Base-by-base conservation (phyloP, 75 land plant genomes). In the Pinus albicaulis region DNA sequence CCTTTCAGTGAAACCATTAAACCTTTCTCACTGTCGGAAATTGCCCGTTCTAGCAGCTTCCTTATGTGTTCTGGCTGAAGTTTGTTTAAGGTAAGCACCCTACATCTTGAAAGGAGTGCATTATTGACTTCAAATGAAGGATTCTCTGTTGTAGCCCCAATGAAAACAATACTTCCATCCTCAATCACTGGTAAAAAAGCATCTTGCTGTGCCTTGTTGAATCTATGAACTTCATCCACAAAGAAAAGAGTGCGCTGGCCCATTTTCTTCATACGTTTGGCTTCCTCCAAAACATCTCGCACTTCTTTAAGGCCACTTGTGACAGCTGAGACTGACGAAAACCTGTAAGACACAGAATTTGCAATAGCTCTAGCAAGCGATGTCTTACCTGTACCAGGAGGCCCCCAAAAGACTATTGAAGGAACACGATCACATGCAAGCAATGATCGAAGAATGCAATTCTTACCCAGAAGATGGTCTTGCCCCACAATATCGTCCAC, bases 71-170 rank as follows among this genome's bases (percentile, higher is more conserved):
- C 72, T 1, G 97, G 87, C 48, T 78, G 78, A 31, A 96, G 77
- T 28, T 91, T 88, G 69, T 86, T 82, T 25, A 96, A 85, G 0
- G 83, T 79, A 16, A 96, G 85, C 36, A 96, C 97, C 23, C 90
- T 78, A 82, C 92, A 91, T 31, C 99, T 80, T 26, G 99, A 96
- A 62, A 96, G 84, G 55, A 93, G 81, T 1, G 99, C 98, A 48
- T 92, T 92, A 68, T 90, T 86, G 81, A 96, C 74, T 78, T 96
- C 94, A 74, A 96, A 96, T 3, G 97, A 93, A 3, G 99, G 99
- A 60, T 96, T 96, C 80, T 96, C 99, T 2, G 97, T 96, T 25
- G 99, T 96, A 31, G 99, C 99, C 13, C 95, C 96, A 24, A 96
- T 76, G 55, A 96, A 93, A 53, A 91, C 87, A 62, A 96, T 76